Conservation (phyloP, 331 rosid species). For the Quercus phellos region DNA sequence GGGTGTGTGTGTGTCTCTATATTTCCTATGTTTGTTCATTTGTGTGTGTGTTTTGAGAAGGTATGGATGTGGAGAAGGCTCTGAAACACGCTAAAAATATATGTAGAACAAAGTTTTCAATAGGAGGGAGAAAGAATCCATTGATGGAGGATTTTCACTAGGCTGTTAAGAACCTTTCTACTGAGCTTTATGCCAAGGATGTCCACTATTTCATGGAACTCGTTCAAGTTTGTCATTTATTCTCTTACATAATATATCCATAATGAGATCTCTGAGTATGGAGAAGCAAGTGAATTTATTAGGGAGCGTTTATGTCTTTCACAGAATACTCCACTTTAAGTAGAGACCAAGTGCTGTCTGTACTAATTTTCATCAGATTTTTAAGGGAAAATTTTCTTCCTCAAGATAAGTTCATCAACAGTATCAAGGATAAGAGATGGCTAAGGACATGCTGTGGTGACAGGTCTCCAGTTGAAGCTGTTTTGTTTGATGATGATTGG, state of each 20-base stretch:
- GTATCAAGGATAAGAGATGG: constrained; percentile 47
- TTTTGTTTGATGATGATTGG: constrained; percentile 53
- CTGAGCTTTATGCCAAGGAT: constrained; percentile 12
- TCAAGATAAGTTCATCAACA: constrained; percentile 26
- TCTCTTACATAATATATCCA: too few species aligned
- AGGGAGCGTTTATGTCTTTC: constrained; percentile 51
- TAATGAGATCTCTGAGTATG: constrained; percentile 34
- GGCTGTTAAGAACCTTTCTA: too few species aligned
- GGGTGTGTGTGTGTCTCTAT: too few species aligned
- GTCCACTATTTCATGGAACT: constrained; percentile 58
- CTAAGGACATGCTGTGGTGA: constrained; percentile 53
- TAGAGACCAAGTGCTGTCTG: constrained; percentile 36
- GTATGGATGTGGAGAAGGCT: too few species aligned
- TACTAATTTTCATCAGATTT: constrained; percentile 54
- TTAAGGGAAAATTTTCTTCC: constrained; percentile 27
- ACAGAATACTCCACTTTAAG: constrained; percentile 35
- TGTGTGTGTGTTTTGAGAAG: too few species aligned
- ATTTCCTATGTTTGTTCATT: too few species aligned
- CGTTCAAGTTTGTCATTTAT: background rate
- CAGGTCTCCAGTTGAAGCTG: constrained; percentile 56
- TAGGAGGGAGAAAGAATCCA: constrained; percentile 49
- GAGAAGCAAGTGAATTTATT: constrained; percentile 53
- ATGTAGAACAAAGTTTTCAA: constrained; percentile 42
- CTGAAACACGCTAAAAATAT: constrained; percentile 3
- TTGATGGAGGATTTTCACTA: constrained; percentile 49